Evolutionary conservation across 305 asterid species (phyloP), one percentile per base, ranked within the genome.

Genomic region (Coffea humblotiana): DNA sequence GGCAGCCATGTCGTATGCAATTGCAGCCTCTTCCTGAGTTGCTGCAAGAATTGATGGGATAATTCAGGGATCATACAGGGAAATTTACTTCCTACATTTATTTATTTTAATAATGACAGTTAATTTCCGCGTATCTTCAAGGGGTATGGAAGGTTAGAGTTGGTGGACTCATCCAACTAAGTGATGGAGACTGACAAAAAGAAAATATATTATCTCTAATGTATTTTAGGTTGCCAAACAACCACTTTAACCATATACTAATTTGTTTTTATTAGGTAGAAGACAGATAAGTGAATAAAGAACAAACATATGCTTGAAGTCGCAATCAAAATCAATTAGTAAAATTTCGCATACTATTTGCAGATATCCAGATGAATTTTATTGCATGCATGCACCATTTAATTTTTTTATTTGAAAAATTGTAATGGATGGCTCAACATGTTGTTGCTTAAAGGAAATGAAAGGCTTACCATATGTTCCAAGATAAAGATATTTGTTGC

Each of bases 1-100:
- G 2, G 97, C 97, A 54, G 97, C 97, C 95, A 90, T 90, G 84
- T 93, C 97, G 58, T 93, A 93, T 27, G 97, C 97, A 15, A 91
- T 82, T 7, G 97, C 97, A 51, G 97, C 97, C 77, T 93, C 97
- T 88, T 93, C 97, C 79, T 91, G 97, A 7, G 97, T 93, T 40
- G 95, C 97, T 93, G 88, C 83, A 82, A 76, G 78, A 74, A 37
- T 72, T 69, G 54, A 68, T 48, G 74, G 54, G 4, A 45, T 76
- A 23, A 19, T 77, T 84, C 56, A 56, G 35, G 27, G 19, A 51
- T 11, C 51, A 68, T 16, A 18, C 3, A 21, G n/a, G 13, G 37
- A 25, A 63, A 25, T 9, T 25, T 12, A 3, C 27, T 63, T n/a
- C 13, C 14, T 10, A 35, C n/a, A 11, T 14, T 11, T 37, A 21